Evolutionary conservation across 2,329 filamentous ascomycete genomes (phyloP), one percentile per base, ranked within the genome.

Genomic region (Epichloe coenophiala): DNA sequence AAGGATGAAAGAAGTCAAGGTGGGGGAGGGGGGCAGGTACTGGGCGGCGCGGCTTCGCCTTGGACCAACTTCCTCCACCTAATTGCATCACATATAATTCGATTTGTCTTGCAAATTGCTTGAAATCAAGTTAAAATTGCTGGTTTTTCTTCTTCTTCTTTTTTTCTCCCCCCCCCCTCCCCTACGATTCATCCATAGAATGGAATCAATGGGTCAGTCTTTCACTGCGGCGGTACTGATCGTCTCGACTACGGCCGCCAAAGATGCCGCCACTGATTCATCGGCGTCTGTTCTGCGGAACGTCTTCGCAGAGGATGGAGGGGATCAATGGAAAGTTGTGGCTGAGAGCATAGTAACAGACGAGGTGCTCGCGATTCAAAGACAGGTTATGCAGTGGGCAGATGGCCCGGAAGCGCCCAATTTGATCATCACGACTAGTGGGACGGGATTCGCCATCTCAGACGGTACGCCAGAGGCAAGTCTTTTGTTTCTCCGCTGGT

Each of bases 391-490:
- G 53, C 62, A 71, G 11, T 96, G 88, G 87, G 74, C 86, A 0
- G 89, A 95, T 65, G 68, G 74, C 11, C 66, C 76, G 5, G 74
- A 75, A 45, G 65, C 73, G 4, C 65, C 83, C 47, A 91, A 95
- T 66, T 68, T 97, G 52, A 78, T 98, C 53, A 67, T 96, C 45
- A 91, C 89, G 0, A 95, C 88, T 6, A 93, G 93, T 21, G 93
- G 93, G 2, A 98, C 93, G 1, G 93, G 93, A 0, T 98, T 98
- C 66, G 85, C 93, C 7, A 73, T 81, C 11, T 79, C 84, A 50
- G 93, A 98, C 70, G 74, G 78, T 41, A 98, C 93, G 0, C 93
- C 93, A 2, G 93, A 97, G 76, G 88, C 90, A 65, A 56, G 56
- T 8, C 45, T 48, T 15, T 21, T 38, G 36, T 19, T 31, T 31